Evolutionary conservation across 225 moss, liverwort and hornwort species (phyloP).

Genomic region (Bryum argenteum): DNA sequence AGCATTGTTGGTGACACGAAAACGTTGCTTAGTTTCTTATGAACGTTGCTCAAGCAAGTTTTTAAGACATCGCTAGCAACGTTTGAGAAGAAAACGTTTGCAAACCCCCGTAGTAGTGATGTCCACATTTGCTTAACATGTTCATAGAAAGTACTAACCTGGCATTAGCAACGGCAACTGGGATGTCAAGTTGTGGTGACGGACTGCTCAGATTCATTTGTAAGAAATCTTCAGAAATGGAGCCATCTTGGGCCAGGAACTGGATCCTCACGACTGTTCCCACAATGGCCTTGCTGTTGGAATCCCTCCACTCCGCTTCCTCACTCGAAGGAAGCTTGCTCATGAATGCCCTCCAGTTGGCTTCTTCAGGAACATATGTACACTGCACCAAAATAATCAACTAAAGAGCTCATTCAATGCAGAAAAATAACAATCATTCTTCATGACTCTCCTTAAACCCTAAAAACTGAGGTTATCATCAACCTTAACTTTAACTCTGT

Average conservation of each 20-base stretch:
- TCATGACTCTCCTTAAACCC: too few relatives aligned
- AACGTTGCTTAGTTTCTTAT: too few relatives aligned
- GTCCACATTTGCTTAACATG: too few relatives aligned
- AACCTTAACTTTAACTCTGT: too few relatives aligned
- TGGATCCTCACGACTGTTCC: slow-evolving; percentile 26
- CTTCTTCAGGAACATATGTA: neutral
- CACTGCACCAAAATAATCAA: neutral
- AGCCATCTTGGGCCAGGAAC: slow-evolving; percentile 67
- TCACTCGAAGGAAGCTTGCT: slow-evolving; percentile 25
- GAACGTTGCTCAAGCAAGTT: too few relatives aligned
- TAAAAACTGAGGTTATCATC: too few relatives aligned
- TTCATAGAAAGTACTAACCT: slow-evolving; percentile 9
- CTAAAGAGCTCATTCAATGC: too few relatives aligned
- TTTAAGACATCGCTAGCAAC: too few relatives aligned
- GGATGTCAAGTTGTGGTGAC: slow-evolving; percentile 13
- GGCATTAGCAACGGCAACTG: slow-evolving; percentile 15
- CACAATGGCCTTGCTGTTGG: slow-evolving; percentile 8
- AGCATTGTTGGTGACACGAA: too few relatives aligned
- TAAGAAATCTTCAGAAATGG: slow-evolving; percentile 51
- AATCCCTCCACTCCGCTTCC: slow-evolving; percentile 23
- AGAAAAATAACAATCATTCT: too few relatives aligned
- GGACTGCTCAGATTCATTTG: slow-evolving; percentile 9
- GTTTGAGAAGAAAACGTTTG: too few relatives aligned
- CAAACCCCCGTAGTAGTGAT: too few relatives aligned
- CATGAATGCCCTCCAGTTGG: slow-evolving; percentile 34